phyloP scores from a whole-genome alignment of 2,329 filamentous ascomycete species.

The Apiospora rasikravindrae region DNA sequence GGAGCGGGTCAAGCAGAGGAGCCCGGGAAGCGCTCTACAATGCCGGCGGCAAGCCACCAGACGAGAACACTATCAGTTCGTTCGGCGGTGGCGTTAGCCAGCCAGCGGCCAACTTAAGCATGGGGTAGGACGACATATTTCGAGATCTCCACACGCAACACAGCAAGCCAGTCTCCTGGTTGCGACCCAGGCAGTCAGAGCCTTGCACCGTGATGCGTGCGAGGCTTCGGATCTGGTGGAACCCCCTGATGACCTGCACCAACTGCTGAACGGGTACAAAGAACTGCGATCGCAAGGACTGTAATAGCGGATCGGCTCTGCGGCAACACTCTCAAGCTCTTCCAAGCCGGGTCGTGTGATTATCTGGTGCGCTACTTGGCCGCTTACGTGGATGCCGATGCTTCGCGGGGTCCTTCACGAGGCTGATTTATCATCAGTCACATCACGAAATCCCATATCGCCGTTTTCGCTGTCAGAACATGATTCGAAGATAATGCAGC shows the following conservation, averaged over 20 bases:
- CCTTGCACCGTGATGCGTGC: conserved; percentile 22
- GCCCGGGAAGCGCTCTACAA: conserved; percentile 15
- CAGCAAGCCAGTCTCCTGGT: conserved; percentile 20
- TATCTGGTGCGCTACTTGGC: conserved; percentile 22
- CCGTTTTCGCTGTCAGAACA: not conserved
- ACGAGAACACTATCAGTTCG: conserved; percentile 24
- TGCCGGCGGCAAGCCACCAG: conserved; percentile 19
- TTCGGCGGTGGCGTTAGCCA: conserved; percentile 20
- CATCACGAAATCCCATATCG: not conserved
- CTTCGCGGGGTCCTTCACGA: not conserved
- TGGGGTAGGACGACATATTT: conserved; percentile 22
- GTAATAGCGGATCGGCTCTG: conserved; percentile 14
- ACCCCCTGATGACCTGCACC: conserved; percentile 19
- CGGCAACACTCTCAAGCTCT: conserved; percentile 17
- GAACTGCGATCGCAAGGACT: conserved; percentile 11
- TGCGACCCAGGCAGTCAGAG: conserved; percentile 14
- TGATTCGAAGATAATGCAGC: not conserved
- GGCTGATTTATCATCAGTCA: not conserved
- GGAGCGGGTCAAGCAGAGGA: no score
- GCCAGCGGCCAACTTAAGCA: conserved; percentile 22
- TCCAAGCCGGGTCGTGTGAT: conserved; percentile 21
- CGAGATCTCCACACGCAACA: conserved; percentile 19
- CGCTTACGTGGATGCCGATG: conserved; percentile 14
- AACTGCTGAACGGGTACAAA: conserved; percentile 15
- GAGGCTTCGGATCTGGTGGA: conserved; percentile 19